Base-by-base conservation (phyloP, 2,329 filamentous ascomycete species). In the Nemania serpens region DNA sequence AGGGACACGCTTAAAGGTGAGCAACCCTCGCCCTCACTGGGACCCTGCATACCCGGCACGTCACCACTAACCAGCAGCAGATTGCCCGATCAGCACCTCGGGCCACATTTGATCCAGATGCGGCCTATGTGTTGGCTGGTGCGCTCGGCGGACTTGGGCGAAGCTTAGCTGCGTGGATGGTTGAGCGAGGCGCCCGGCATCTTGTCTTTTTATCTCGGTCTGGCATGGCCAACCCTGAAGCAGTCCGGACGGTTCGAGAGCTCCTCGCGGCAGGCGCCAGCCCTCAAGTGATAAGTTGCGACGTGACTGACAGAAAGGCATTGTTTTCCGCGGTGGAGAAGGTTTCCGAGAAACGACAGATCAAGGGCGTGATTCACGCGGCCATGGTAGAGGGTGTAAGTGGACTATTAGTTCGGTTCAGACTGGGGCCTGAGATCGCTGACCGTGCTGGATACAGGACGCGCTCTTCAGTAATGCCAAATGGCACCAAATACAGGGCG, bases 121-220 rank as follows among this genome's bases (percentile, higher is more conserved):
- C 58, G 5, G 29, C 39, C 2, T 76, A 77, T 55, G 62, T 77
- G 5, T 66, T 77, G 0, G 69, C 75, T 11, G 75, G 75, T 4
- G 71, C 74, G 45, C 61, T 77, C 2, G 75, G 75, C 41, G 75
- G 74, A 3, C 68, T 77, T 0, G 74, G 75, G 1, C 65, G 71
- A 3, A 71, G 68, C 22, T 34, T 77, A 7, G 65, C 71, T 0
- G 53, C 55, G 1, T 76, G 71, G 71, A 73, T 76, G 70, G 65
- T 73, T 50, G 61, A 65, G 12, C 52, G 43, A 1, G 75, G 75
- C 1, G 74, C 74, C 1, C 62, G 69, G 11, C 54, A 64, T 15
- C 71, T 77, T 34, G 47, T 63, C 2, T 75, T 76, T 62, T 57
- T 78, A 1, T 73, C 71, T 0, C 67, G 75, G 1, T 71, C 69